These are phyloP conservation scores for Kazachstania martiniae DNA, from an alignment of 805 yeast species.

Conservation along the genomic window DNA sequence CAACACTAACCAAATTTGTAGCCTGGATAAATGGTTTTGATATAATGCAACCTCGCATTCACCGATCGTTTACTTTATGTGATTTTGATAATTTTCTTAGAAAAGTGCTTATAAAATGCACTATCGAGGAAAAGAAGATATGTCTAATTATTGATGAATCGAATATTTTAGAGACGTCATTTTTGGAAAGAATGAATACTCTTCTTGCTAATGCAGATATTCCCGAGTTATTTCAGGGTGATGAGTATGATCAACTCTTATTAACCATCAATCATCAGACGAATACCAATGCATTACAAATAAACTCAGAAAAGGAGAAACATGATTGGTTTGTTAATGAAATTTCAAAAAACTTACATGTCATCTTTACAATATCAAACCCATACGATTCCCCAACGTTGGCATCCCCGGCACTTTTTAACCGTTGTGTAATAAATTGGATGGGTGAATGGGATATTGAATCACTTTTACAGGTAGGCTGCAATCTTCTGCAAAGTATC, in stretches of 20 bases:
- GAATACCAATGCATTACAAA: slow-evolving; percentile 44
- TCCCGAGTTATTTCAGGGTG: slow-evolving; percentile 80
- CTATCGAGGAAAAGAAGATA: slow-evolving; percentile 45
- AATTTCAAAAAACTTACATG: slow-evolving; percentile 65
- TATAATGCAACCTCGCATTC: slow-evolving; percentile 47
- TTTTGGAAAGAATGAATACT: slow-evolving; percentile 85
- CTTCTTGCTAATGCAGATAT: slow-evolving; percentile 87
- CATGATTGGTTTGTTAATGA: slow-evolving; percentile 65
- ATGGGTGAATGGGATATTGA: slow-evolving; percentile 70
- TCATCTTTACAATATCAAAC: slow-evolving; percentile 64
- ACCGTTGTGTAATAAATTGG: slow-evolving; percentile 82
- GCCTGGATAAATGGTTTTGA: slow-evolving; percentile 83
- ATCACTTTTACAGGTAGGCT: slow-evolving; percentile 42
- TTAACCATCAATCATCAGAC: slow-evolving; percentile 46
- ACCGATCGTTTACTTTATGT: slow-evolving; percentile 38
- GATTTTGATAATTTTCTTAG: slow-evolving; percentile 64
- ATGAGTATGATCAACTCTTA: slow-evolving; percentile 47
- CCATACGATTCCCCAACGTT: slow-evolving; percentile 30
- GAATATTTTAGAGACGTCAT: slow-evolving; percentile 60
- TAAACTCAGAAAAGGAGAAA: slow-evolving; percentile 61
- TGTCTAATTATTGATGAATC: slow-evolving; percentile 79
- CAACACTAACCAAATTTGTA: slow-evolving; percentile 67
- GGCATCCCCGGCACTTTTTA: slow-evolving; percentile 80
- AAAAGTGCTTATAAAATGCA: slow-evolving; percentile 38
- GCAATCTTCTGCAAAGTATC: slow-evolving; percentile 29